Conservation (phyloP, 495 filamentous ascomycete genomes). For the Hypoxylon trugodes region DNA sequence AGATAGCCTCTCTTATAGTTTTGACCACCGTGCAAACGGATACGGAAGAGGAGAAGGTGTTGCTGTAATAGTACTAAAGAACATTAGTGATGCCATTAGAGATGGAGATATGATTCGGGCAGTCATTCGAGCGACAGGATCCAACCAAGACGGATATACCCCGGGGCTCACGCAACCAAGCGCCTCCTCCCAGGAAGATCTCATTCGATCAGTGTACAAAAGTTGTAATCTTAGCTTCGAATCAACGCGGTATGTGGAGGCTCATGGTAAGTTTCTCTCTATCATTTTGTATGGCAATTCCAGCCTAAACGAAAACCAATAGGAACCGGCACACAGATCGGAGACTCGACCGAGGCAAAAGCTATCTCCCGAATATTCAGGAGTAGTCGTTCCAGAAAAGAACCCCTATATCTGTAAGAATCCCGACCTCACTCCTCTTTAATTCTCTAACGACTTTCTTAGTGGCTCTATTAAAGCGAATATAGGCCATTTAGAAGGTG, state of each 20-base stretch:
- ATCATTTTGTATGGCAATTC: too few relatives aligned
- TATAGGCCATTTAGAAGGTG: constrained; percentile 61
- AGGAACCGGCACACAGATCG: constrained; percentile 62
- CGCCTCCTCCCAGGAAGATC: constrained; percentile 53
- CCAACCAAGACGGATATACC: constrained; percentile 62
- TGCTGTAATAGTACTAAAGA: constrained; percentile 62
- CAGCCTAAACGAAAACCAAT: too few relatives aligned
- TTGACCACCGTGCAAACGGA: constrained; percentile 65
- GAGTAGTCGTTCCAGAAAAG: constrained; percentile 15
- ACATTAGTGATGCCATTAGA: constrained; percentile 52
- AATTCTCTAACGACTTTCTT: not conserved
- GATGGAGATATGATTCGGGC: constrained; percentile 63
- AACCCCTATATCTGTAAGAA: constrained; percentile 54
- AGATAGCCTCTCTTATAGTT: constrained; percentile 58
- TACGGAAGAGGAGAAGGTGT: constrained; percentile 70
- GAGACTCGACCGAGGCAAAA: constrained; percentile 62
- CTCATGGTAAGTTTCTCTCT: too few relatives aligned
- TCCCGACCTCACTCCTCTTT: too few relatives aligned
- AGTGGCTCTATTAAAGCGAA: constrained; percentile 60
- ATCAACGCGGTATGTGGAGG: constrained; percentile 58
- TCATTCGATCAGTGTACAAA: constrained; percentile 58
- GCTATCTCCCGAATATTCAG: constrained; percentile 55
- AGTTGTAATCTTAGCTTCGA: constrained; percentile 13
- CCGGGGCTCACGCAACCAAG: constrained; percentile 61
- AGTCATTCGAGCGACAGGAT: constrained; percentile 61